Percentiles rank a stretch among this genome's conserved stretches.
These are phyloP conservation scores for Lactarius akahatsu DNA, from an alignment of 768 basidiomycete genomes.

Conservation along the genomic window DNA sequence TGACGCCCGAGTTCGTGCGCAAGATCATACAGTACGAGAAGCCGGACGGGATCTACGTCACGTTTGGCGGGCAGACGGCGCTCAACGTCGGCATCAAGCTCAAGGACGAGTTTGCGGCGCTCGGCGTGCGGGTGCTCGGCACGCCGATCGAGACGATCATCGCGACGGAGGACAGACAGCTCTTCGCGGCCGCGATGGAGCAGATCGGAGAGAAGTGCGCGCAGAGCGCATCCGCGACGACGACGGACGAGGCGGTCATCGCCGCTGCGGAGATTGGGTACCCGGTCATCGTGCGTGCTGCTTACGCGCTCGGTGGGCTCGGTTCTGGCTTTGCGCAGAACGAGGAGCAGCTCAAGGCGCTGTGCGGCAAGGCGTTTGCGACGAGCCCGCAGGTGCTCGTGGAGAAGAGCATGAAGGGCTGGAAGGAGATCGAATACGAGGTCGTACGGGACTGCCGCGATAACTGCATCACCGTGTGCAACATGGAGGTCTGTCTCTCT, in stretches of 20 bases:
- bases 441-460: slow-evolving; percentile 97
- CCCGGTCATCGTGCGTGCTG: slow-evolving; percentile 95
- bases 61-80: slow-evolving; percentile 98
- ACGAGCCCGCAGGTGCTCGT: slow-evolving; percentile 98
- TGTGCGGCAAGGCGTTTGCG: slow-evolving; percentile 94
- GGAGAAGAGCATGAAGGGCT: slow-evolving; percentile 99
- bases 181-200: slow-evolving; percentile 93
- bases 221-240: slow-evolving; percentile 85
- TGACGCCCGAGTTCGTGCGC: slow-evolving; percentile 95
- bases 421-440: slow-evolving; percentile 99
- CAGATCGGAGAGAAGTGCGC: slow-evolving; percentile 96
- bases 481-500: slow-evolving; percentile 88
- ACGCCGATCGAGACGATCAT: slow-evolving; percentile 98
- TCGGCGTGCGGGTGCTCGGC: slow-evolving; percentile 92
- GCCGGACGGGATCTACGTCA: slow-evolving; percentile 98
- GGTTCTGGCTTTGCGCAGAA: slow-evolving; percentile 97
- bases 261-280: slow-evolving; percentile 88
- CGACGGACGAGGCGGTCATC: slow-evolving; percentile 73
- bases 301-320: slow-evolving; percentile 93
- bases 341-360: slow-evolving; percentile 80
- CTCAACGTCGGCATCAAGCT: slow-evolving; percentile 96
- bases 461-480: slow-evolving; percentile 99
- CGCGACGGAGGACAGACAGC: slow-evolving; percentile 92
- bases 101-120: slow-evolving; percentile 89
- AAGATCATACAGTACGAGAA: slow-evolving; percentile 99